Conservation (phyloP, 129 eudicot genomes). For the Logfia minima region DNA sequence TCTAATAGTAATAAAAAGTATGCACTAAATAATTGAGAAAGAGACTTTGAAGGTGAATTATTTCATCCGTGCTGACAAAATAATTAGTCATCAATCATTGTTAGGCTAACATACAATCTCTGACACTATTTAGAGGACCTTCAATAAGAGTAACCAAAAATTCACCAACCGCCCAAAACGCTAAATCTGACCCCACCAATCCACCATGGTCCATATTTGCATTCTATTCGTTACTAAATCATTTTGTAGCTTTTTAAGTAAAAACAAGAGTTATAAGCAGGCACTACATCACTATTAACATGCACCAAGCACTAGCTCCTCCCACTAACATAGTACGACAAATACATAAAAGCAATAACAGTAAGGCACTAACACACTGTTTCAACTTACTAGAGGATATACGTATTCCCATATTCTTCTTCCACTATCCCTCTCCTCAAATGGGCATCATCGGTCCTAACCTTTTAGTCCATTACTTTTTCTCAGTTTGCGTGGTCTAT, state of each 20-base stretch:
- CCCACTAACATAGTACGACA: slow-evolving; percentile 45
- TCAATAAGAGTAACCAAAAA: slow-evolving; percentile 1
- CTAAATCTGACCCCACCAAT: slow-evolving; percentile 22
- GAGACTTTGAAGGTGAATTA: neutral
- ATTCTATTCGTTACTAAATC: slow-evolving; percentile 18
- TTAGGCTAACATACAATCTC: slow-evolving; percentile 21
- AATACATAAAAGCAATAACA: slow-evolving; percentile 30
- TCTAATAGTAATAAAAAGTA: neutral
- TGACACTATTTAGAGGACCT: slow-evolving; percentile 15
- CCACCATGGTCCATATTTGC: slow-evolving; percentile 21
- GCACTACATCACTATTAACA: slow-evolving; percentile 14
- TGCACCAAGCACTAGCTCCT: slow-evolving; percentile 30
- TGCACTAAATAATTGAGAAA: neutral
- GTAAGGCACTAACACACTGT: slow-evolving; percentile 36
- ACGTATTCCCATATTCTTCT: slow-evolving; percentile 25
- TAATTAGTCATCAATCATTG: slow-evolving; percentile 30
- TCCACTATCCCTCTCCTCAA: neutral
- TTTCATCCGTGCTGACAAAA: slow-evolving; percentile 14
- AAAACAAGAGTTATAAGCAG: slow-evolving; percentile 27
- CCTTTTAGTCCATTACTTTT: neutral
- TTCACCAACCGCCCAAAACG: slow-evolving; percentile 33
- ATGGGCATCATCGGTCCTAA: slow-evolving; percentile 24
- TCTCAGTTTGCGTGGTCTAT: neutral
- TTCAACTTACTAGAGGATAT: slow-evolving; percentile 22
- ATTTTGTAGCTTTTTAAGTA: slow-evolving; percentile 27